phyloP scores from a whole-genome alignment of 1,139 yeast species.

The Saccharomyces pastorianus region DNA sequence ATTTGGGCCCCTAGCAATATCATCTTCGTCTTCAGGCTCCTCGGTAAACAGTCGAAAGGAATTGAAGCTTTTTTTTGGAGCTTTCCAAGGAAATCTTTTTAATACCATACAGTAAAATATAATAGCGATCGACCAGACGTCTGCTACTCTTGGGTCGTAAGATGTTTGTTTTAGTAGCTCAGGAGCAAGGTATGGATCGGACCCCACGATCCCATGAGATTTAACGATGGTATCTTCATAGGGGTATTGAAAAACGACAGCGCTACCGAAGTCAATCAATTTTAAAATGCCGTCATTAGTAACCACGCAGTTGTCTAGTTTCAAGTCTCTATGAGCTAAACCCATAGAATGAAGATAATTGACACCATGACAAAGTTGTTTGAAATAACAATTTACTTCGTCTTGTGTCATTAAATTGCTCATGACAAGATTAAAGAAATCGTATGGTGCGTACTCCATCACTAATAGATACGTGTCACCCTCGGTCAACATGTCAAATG shows the following conservation, averaged over 20 bases:
- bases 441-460: slow-evolving; percentile 71
- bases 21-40: slow-evolving; percentile 33
- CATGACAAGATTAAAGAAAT: slow-evolving; percentile 72
- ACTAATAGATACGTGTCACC: slow-evolving; percentile 46
- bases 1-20: slow-evolving; percentile 52
- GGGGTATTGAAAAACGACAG: slow-evolving; percentile 50
- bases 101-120: slow-evolving; percentile 69
- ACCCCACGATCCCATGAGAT: slow-evolving; percentile 69
- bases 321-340: slow-evolving; percentile 68
- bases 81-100: slow-evolving; percentile 72
- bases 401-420: slow-evolving; percentile 51
- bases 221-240: slow-evolving; percentile 33
- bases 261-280: slow-evolving; percentile 71
- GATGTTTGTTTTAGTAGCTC: slow-evolving; percentile 45
- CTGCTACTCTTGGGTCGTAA: slow-evolving; percentile 67
- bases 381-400: slow-evolving; percentile 61
- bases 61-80: slow-evolving; percentile 50
- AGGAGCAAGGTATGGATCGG: slow-evolving; percentile 76
- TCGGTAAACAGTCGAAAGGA: slow-evolving; percentile 39
- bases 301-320: slow-evolving; percentile 72
- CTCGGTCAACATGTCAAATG: slow-evolving; percentile 55
- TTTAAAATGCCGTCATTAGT: slow-evolving; percentile 52
- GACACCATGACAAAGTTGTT: slow-evolving; percentile 58
- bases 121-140: slow-evolving; percentile 72
- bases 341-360: slow-evolving; percentile 57